Percentiles rank a stretch among this genome's conserved stretches.
These are phyloP conservation scores for Huiozyma sinensis DNA, from an alignment of 805 yeast genomes.

Conservation along the genomic window DNA sequence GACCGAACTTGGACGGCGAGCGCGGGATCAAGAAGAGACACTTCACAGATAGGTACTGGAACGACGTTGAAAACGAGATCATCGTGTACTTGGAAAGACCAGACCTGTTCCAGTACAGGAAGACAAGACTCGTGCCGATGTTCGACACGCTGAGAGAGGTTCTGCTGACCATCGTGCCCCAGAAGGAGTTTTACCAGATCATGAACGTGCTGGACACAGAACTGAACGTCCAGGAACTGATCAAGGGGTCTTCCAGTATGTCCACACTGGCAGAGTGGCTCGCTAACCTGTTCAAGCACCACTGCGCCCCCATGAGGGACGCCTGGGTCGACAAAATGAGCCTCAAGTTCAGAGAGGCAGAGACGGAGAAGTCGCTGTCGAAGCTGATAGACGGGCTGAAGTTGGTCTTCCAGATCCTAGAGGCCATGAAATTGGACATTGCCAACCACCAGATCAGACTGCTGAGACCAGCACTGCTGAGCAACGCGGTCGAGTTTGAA, in stretches of 20 bases:
- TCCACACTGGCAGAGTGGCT: conserved; percentile 64
- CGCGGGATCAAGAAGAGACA: conserved; percentile 69
- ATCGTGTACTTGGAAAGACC: conserved; percentile 30
- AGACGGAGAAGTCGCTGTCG: conserved; percentile 34
- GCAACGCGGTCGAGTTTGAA: conserved; percentile 83
- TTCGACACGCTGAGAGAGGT: conserved; percentile 74
- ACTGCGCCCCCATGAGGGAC: conserved; percentile 95
- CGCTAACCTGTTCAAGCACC: conserved; percentile 66
- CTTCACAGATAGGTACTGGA: conserved; percentile 77
- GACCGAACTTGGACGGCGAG: conserved; percentile 88
- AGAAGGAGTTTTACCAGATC: conserved; percentile 57
- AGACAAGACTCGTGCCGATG: conserved; percentile 49
- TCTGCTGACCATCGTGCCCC: conserved; percentile 62
- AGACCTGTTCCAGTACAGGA: conserved; percentile 24
- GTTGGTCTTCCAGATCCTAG: conserved; percentile 69
- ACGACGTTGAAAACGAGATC: conserved; percentile 61
- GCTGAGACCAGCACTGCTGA: conserved; percentile 70
- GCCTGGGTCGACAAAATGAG: conserved; percentile 81
- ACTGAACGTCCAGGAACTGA: conserved; percentile 61
- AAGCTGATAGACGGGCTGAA: conserved; percentile 66
- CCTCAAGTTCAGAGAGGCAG: conserved; percentile 37
- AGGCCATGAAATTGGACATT: conserved; percentile 90
- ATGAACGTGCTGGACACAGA: conserved; percentile 69
- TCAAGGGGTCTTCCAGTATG: conserved; percentile 63
- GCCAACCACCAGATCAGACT: conserved; percentile 90